Base-by-base conservation (phyloP, 257 asterid genomes). In the Jasminum sambac region DNA sequence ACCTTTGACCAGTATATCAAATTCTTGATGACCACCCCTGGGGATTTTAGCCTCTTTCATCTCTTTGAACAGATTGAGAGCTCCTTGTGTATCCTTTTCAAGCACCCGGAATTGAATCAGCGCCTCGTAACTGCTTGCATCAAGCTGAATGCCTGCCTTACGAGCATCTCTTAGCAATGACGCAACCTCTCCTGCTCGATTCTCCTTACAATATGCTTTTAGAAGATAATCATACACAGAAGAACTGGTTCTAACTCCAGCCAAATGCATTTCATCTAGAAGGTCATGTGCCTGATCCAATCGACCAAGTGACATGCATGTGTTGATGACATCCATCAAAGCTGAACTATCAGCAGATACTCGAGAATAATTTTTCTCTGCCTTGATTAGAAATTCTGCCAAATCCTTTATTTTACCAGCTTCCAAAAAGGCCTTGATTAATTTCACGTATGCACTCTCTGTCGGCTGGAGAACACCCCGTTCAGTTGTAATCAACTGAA, bases 401-500 rank as follows among this genome's bases (percentile, higher is more conserved):
- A 94, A 85, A 42, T 88, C 96, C 83, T 83, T 87, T 74, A 76
- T 79, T 69, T 81, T 84, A 52, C 86, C 89, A 46, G 86, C 85
- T 80, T 91, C 96, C 75, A 94, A 59, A 77, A 87, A 94, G 68
- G 88, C 89, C 83, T 81, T 88, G 10, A 86, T 96, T 75, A 94
- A 72, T 76, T 85, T 85, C 86, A 88, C 93, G 30, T 84, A 91
- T 46, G 88, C 76, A 58, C 43, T 80, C 78, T 91, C 96, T 12
- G 99, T 89, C 38, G 99, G 97, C 87, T 70, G 87, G 77, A 94
- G 96, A 74, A 94, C 76, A 63, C 97, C 97, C 79, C 76, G 85
- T 78, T 89, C 91, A 63, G 90, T 82, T 30, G 96, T 85, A 75
- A 91, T 82, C 81, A 94, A 79, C 70, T 91, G 90, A 50, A 85